These are phyloP conservation scores for Blastocystis hominis DNA, from an alignment of 352 stramenopile species.

Conservation along the genomic window DNA sequence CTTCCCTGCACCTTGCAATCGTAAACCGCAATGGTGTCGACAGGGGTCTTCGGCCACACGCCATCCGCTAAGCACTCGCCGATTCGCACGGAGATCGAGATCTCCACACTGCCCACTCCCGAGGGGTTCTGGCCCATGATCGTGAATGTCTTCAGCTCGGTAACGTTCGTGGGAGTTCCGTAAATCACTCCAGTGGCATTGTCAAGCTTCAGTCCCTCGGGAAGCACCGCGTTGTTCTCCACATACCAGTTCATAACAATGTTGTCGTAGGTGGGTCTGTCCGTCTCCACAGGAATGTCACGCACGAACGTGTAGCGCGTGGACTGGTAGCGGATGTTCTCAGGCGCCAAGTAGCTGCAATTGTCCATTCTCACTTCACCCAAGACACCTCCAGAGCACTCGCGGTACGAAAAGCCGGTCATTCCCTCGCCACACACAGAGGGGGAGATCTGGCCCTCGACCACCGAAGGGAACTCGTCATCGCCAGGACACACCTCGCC, in stretches of 20 bases:
- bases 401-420: neutral
- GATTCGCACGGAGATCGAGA: neutral
- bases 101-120: neutral
- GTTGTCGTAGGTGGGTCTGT: neutral
- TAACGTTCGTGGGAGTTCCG: neutral
- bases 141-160: neutral
- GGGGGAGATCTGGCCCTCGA: constrained; percentile 38
- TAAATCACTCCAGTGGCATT: neutral
- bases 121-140: neutral
- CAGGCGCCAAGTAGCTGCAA: neutral
- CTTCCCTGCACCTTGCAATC: neutral
- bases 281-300: neutral
- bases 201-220: neutral
- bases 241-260: constrained; percentile 1
- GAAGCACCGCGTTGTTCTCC: neutral
- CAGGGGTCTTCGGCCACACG: neutral
- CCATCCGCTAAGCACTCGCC: neutral
- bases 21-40: neutral
- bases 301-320: neutral
- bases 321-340: neutral
- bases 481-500: neutral
- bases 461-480: neutral
- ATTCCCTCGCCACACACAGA: neutral
- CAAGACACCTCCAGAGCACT: neutral
- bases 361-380: constrained; percentile 16